Evolutionary conservation across 805 yeast genomes (phyloP).

Genomic region (Zygoascus tannicola): DNA sequence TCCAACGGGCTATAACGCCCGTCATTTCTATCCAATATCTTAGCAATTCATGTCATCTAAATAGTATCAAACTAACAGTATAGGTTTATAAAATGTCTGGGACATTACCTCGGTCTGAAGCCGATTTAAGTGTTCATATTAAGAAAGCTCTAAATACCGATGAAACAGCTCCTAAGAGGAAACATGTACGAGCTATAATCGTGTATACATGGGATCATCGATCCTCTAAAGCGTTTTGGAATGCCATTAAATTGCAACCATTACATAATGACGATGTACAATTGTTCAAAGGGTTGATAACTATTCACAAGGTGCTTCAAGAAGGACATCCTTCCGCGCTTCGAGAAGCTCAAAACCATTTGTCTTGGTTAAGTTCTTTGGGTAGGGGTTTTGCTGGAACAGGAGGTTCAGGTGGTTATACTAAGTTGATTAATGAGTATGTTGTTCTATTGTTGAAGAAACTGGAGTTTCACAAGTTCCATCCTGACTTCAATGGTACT

Average conservation of each 20-base stretch:
- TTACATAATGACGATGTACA: constrained; percentile 75
- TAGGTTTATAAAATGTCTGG: constrained; percentile 10
- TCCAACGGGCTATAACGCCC: too few relatives aligned
- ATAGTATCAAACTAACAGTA: too few relatives aligned
- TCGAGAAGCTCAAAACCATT: constrained; percentile 68
- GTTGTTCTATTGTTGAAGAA: constrained; percentile 60
- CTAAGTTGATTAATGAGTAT: constrained; percentile 69
- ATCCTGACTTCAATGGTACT: constrained; percentile 87
- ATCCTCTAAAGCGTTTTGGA: constrained; percentile 77
- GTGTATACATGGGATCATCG: constrained; percentile 96
- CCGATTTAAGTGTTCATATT: constrained; percentile 40
- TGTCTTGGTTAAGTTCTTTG: constrained; percentile 68
- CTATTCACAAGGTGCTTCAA: constrained; percentile 86
- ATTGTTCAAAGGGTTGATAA: constrained; percentile 73
- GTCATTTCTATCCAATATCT: too few relatives aligned
- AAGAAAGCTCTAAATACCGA: constrained; percentile 81
- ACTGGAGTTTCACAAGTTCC: constrained; percentile 71
- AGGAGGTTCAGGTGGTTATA: constrained; percentile 44
- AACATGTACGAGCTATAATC: constrained; percentile 91
- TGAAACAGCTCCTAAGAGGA: constrained; percentile 88
- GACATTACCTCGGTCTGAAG: constrained; percentile 27
- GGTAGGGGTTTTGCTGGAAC: constrained; percentile 42
- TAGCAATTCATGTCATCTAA: too few relatives aligned
- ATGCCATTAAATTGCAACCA: constrained; percentile 68
- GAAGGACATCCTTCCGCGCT: constrained; percentile 91